phyloP scores from a whole-genome alignment of 169 alveolate genomes.

The Sarcocystis neurona region DNA sequence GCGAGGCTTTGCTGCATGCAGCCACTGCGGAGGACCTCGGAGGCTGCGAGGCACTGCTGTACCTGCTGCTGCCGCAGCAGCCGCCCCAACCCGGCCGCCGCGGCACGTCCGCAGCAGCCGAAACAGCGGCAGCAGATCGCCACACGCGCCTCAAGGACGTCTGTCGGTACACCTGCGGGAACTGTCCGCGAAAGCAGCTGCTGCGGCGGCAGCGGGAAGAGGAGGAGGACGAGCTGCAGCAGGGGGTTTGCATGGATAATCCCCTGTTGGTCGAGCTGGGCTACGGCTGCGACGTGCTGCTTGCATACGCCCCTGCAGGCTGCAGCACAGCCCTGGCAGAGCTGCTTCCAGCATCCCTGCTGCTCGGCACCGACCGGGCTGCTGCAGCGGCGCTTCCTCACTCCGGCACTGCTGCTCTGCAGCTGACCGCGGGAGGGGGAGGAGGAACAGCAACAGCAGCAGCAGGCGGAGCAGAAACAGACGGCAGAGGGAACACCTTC shows the following conservation, averaged over 20 bases:
- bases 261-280: slow-evolving; percentile 72
- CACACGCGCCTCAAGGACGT: slow-evolving; percentile 69
- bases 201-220: slow-evolving; percentile 9
- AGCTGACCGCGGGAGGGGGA: neutral
- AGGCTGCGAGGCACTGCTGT: too few species aligned
- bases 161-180: slow-evolving; percentile 57
- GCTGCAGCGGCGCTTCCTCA: neutral
- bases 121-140: too few species aligned
- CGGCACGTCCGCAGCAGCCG: slow-evolving; percentile 64
- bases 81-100: neutral
- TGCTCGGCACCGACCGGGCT: slow-evolving; percentile 27
- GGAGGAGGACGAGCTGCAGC: slow-evolving; percentile 35
- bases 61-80: neutral
- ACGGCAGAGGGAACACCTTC: too few species aligned
- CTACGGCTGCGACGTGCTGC: slow-evolving; percentile 70
- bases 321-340: slow-evolving; percentile 57
- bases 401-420: neutral
- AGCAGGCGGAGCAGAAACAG: neutral
- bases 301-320: slow-evolving; percentile 50
- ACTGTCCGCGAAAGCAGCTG: slow-evolving; percentile 13
- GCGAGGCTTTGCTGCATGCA: slow-evolving; percentile 54
- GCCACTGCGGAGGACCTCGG: slow-evolving; percentile 47
- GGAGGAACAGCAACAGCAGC: neutral
- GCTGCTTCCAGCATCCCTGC: slow-evolving; percentile 52
- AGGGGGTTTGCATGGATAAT: slow-evolving; percentile 67